Evolutionary conservation across 2,329 filamentous ascomycete genomes (phyloP), one percentile per base, ranked within the genome.

Genomic region (Cytospora mali): DNA sequence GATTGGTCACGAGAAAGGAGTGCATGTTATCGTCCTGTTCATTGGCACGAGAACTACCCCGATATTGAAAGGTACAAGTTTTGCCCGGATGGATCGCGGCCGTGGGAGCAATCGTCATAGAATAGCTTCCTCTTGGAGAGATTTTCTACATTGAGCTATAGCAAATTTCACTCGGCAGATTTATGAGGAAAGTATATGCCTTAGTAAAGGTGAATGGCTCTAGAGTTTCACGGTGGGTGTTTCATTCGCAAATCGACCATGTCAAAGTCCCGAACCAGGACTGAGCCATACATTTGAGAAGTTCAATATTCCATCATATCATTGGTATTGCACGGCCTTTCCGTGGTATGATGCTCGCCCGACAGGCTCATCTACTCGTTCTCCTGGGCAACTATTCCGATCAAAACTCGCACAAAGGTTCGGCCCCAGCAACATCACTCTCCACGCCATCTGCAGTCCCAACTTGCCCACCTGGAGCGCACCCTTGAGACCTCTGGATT

Each of bases 51-150:
- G 21, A 31, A 39, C 28, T 64, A 59, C 51, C 55, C 57, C 6
- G 65, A 67, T 33, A 35, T 65, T 21, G 65, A 67, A 25, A 52
- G 65, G 9, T 67, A 67, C 39, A 67, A 67, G 46, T 46, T 39
- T 35, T 66, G 66, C 27, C 66, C 64, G 18, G 64, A 67, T 28
- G 59, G 51, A n/a, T 29, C 57, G 46, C 53, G 61, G 35, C 66
- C 66, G 13, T 67, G 64, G 66, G 64, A 67, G 27, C 35, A 39
- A 4, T 16, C 16, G 18, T 14, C 6, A n/a, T 39, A 39, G 14
- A n/a, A 39, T 18, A n/a, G 18, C 16, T 11, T 39, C 16, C 13
- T 5, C 7, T 39, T 39, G 35, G 4, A 33, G 31, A 33, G 2
- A 9, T 9, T 33, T 33, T 5, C 10, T 9, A 33, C 31, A 33